Evolutionary conservation across 225 moss, liverwort and hornwort genomes (phyloP).

Genomic region (Pseudoscleropodium purum): DNA sequence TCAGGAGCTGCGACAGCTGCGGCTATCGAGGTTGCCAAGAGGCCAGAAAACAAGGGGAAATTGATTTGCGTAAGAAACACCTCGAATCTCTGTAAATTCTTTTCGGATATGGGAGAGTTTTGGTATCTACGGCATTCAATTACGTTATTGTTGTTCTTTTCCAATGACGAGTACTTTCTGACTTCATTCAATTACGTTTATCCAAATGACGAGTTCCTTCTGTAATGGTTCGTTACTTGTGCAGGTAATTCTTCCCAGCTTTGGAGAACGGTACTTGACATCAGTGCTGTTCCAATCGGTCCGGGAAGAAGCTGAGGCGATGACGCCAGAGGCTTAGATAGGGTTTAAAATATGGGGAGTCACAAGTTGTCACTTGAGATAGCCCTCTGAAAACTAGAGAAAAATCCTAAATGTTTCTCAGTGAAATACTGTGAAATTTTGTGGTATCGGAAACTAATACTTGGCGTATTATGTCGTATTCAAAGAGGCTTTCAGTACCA

Average conservation of each 20-base stretch:
- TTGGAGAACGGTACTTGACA: slow-evolving; percentile 87
- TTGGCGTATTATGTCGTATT: background rate
- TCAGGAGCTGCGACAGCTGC: slow-evolving; percentile 85
- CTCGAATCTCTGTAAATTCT: background rate
- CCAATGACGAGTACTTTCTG: background rate
- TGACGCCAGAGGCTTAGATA: slow-evolving; percentile 56
- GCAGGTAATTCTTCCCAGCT: slow-evolving; percentile 84
- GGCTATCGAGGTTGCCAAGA: slow-evolving; percentile 78
- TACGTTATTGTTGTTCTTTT: background rate
- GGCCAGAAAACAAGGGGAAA: slow-evolving; percentile 88
- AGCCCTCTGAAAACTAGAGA: background rate
- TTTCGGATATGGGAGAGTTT: background rate
- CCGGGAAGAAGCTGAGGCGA: slow-evolving; percentile 75
- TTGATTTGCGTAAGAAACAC: slow-evolving; percentile 50
- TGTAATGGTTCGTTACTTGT: background rate
- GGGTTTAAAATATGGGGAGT: background rate
- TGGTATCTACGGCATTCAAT: background rate
- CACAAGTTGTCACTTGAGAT: background rate
- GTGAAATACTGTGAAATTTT: background rate
- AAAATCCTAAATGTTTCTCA: too few relatives aligned
- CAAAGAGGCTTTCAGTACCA: background rate
- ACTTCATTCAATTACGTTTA: background rate
- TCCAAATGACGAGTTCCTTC: background rate
- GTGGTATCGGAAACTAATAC: background rate
- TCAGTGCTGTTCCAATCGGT: slow-evolving; percentile 86